Base-by-base conservation (phyloP, 2,329 filamentous ascomycete genomes). In the Colletotrichum plurivorum region DNA sequence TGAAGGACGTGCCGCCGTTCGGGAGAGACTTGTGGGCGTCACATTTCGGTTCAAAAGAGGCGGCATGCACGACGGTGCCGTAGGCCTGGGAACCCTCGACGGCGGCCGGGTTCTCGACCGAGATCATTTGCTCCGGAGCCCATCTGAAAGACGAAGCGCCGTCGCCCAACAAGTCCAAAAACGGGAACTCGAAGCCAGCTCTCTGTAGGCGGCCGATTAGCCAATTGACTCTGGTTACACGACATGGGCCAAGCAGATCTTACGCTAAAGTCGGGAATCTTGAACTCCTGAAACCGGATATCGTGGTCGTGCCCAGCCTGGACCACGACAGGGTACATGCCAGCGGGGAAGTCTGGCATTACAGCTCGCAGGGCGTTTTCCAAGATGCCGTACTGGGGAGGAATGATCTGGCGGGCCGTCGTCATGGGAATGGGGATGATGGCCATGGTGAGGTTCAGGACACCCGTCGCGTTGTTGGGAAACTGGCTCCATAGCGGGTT, bases 171-270 rank as follows among this genome's bases (percentile, higher is more conserved):
- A 87, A 73, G 73, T 88, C 87, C 45, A 89, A 68, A 74, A 89
- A 89, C 0, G 87, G 87, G 66, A 88, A 89, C 71, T 86, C 83
- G 69, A 87, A 82, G 9, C 84, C 82, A 18, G 83, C 77, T 45
- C 84, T 84, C 86, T 88, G 61, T n/a, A 31, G 2, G 18, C 13
- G 2, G 36, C 3, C 6, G 15, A 5, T 58, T 3, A 64, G 53
- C 36, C 10, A 10, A 22, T 51, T 22, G 5, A 43, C 22, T 25
- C 9, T 15, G 12, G 4, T 8, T 22, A 31, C 10, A 16, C 2
- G 72, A 31, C 77, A 63, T 75, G 73, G 63, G 61, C 7, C n/a
- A 48, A 2, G 18, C 7, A 31, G 20, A 2, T 73, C 84, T 73
- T 76, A 87, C 84, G 25, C 82, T 80, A 57, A 88, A 88, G 73